A percentile compares a stretch with the other conserved stretches of the same genome.
These are phyloP conservation scores for Polygonum maritimum DNA, from an alignment of 148 eudicot species.

Conservation along the genomic window DNA sequence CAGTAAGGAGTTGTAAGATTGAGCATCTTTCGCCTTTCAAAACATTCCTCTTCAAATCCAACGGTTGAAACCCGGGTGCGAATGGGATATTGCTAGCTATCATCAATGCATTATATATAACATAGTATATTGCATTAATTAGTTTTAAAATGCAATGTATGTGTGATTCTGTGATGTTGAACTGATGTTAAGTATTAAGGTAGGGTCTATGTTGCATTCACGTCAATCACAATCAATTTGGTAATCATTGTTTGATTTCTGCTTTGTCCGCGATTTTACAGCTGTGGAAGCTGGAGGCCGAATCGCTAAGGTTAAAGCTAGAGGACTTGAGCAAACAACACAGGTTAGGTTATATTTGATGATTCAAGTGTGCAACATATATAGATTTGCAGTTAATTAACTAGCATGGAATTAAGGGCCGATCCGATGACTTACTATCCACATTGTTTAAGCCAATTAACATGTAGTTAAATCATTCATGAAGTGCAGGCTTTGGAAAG, in stretches of 20 bases:
- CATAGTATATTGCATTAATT: too few relatives aligned
- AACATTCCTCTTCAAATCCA: too few relatives aligned
- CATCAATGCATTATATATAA: too few relatives aligned
- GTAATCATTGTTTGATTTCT: neutral
- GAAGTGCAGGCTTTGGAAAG: neutral
- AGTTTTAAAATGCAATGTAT: too few relatives aligned
- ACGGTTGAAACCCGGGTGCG: too few relatives aligned
- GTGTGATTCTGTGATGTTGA: too few relatives aligned
- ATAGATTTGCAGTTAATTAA: neutral
- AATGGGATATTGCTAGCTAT: too few relatives aligned
- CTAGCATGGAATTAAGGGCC: neutral
- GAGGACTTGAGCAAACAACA: constrained; percentile 5
- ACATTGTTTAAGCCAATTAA: neutral
- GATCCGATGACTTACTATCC: neutral
- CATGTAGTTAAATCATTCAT: neutral
- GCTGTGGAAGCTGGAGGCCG: constrained; percentile 7
- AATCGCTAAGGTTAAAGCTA: neutral
- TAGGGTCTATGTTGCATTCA: too few relatives aligned
- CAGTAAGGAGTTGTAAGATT: too few relatives aligned
- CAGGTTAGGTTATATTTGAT: neutral
- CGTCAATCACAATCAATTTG: too few relatives aligned
- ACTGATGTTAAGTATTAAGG: too few relatives aligned
- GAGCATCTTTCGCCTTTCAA: too few relatives aligned
- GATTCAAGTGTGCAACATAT: neutral
- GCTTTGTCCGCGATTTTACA: neutral